These are phyloP conservation scores for Emericellopsis atlantica DNA, from an alignment of 2,329 filamentous ascomycete species.

Conservation along the genomic window DNA sequence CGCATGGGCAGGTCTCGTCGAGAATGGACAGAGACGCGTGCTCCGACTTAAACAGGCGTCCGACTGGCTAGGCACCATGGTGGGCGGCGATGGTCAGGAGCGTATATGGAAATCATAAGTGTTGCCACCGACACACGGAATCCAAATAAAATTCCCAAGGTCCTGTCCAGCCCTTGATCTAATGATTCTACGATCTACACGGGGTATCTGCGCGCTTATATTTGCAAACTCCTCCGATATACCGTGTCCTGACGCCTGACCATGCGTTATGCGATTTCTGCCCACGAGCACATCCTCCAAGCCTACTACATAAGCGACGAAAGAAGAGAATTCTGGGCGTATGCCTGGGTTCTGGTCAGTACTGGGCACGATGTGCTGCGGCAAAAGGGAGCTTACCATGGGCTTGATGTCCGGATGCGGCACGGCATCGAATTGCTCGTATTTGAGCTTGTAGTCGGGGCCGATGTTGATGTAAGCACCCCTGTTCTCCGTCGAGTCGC, in stretches of 20 bases:
- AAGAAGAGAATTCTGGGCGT: constrained; percentile 73
- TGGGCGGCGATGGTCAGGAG: constrained; percentile 32
- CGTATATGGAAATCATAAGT: constrained; percentile 31
- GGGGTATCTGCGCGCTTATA: not conserved
- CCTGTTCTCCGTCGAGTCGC: constrained; percentile 95
- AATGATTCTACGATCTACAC: not conserved
- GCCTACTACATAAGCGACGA: constrained; percentile 55
- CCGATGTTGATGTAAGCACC: constrained; percentile 97
- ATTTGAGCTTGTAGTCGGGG: constrained; percentile 80
- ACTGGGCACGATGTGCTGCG: not conserved
- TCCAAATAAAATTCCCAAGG: too few relatives aligned
- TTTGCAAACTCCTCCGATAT: constrained; percentile 2
- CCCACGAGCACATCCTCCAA: not conserved
- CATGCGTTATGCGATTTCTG: constrained; percentile 1
- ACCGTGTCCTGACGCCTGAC: constrained; percentile 2
- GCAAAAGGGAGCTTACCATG: constrained; percentile 45
- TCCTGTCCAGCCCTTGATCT: too few relatives aligned
- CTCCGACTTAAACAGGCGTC: constrained; percentile 45
- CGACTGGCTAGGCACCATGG: constrained; percentile 50
- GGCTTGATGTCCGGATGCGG: constrained; percentile 92
- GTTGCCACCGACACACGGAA: not conserved
- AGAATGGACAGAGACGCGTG: constrained; percentile 29
- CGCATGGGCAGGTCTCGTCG: constrained; percentile 43
- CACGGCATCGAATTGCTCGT: constrained; percentile 90
- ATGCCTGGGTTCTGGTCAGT: constrained; percentile 43